These are phyloP conservation scores for Pseudevernia furfuracea DNA, from an alignment of 495 filamentous ascomycete genomes.

Conservation along the genomic window DNA sequence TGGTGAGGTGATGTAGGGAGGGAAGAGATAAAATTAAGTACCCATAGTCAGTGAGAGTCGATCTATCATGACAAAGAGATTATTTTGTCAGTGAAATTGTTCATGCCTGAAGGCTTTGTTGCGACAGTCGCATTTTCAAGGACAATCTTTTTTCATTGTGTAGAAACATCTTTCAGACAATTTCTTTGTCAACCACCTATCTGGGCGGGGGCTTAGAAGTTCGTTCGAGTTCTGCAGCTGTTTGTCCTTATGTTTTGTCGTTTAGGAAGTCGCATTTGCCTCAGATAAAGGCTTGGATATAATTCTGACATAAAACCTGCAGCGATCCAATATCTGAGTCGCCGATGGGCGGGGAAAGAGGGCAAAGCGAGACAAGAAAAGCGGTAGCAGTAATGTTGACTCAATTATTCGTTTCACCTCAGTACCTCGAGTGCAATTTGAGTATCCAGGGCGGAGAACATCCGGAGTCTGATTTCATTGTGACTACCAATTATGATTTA, in stretches of 20 bases:
- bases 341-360: too few species aligned
- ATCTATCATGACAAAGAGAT: not conserved
- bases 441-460: not conserved
- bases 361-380: not conserved
- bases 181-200: not conserved
- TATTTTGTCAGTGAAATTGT: not conserved
- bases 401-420: not conserved
- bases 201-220: not conserved
- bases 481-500: too few species aligned
- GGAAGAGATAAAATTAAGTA: not conserved
- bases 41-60: too few species aligned
- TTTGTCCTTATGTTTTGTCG: not conserved
- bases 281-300: not conserved
- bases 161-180: not conserved
- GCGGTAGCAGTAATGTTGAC: not conserved
- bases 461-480: not conserved
- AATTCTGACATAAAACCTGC: not conserved
- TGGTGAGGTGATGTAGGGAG: not conserved
- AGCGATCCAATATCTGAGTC: too few species aligned
- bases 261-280: not conserved
- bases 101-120: not conserved
- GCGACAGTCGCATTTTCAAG: not conserved
- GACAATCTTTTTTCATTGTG: not conserved
- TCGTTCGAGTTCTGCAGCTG: not conserved
- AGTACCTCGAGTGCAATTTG: too few species aligned